These are phyloP conservation scores for Ogataea corticis DNA, from an alignment of 805 yeast genomes.

Conservation along the genomic window DNA sequence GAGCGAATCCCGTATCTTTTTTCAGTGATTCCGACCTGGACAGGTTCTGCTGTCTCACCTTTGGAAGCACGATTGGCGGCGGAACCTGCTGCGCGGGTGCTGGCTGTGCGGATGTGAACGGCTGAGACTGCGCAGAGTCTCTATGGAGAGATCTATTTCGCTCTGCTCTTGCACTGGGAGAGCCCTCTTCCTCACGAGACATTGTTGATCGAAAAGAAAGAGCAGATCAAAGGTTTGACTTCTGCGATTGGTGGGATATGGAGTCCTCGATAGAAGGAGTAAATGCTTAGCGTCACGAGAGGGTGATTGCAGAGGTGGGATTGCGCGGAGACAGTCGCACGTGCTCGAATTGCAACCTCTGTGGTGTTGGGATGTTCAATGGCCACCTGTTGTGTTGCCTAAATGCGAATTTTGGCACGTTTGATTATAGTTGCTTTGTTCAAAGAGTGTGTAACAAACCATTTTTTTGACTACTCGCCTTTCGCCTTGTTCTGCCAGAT, in stretches of 20 bases:
- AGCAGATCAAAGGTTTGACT: neutral
- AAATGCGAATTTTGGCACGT: neutral
- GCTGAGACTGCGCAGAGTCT: neutral
- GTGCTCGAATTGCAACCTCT: neutral
- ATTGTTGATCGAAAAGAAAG: neutral
- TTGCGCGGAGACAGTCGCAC: no score
- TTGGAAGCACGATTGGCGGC: conserved; percentile 23
- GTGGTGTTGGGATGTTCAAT: neutral
- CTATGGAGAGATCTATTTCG: conserved; percentile 1
- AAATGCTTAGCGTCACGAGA: no score
- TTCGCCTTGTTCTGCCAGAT: conserved; percentile 10
- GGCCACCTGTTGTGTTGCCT: neutral
- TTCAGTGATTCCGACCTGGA: conserved; percentile 26
- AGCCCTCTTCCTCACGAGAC: conserved; percentile 5
- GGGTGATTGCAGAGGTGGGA: no score
- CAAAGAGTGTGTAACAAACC: neutral
- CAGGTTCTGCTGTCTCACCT: conserved; percentile 23
- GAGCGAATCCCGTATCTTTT: conserved; percentile 12
- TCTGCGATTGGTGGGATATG: no score
- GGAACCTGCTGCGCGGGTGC: conserved; percentile 5
- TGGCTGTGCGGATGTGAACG: neutral
- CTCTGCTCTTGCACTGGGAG: conserved; percentile 5
- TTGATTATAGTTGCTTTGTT: conserved; percentile 2
- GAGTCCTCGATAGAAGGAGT: no score
- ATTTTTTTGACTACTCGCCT: conserved; percentile 1